Evolutionary conservation across 225 moss, liverwort and hornwort species (phyloP), one percentile per base, ranked within the genome.

Genomic region (Bryum argenteum): DNA sequence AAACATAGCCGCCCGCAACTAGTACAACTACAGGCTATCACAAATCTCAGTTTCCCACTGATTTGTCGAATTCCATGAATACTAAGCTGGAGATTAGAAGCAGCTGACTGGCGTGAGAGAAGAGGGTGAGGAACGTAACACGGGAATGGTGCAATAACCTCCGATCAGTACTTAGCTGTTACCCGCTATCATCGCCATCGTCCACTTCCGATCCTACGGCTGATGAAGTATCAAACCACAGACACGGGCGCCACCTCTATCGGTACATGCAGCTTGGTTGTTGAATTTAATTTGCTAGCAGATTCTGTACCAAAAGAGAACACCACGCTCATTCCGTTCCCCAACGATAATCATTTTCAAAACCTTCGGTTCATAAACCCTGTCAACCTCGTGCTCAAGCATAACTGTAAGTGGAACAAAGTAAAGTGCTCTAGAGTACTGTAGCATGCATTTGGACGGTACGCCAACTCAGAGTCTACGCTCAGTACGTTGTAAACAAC

Each of bases 111-210:
- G 66, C 66, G 61, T 71, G 71, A 66, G 57, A 76, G 50, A 52
- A 39, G 67, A 67, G 51, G 57, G 56, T 50, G 48, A 76, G 57
- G 66, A 72, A 44, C 23, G 75, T 21, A 38, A 52, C 73, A 78
- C 81, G 74, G 48, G 77, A 70, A 65, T 65, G 70, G 41, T 28
- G 77, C 74, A 54, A 48, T 66, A 81, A 81, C 81, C 81, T 81
- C 77, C 65, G 48, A 74, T 41, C 40, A 13, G 81, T 82, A 78
- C 81, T 50, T 51, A 4, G 58, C 19, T 16, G 33, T 54, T 73
- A 69, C 64, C 60, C 40, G 81, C 77, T 60, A 64, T 40, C 66
- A 74, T 74, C 66, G 13, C 47, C 9, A 51, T 61, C 77, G 66
- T 81, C 52, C n/a, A 19, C 37, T 71, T 63, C n/a, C 43, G 67